Evolutionary conservation across 148 eudicot species (phyloP), one percentile per base, ranked within the genome.

Genomic region (Chenopodium berlandieri): DNA sequence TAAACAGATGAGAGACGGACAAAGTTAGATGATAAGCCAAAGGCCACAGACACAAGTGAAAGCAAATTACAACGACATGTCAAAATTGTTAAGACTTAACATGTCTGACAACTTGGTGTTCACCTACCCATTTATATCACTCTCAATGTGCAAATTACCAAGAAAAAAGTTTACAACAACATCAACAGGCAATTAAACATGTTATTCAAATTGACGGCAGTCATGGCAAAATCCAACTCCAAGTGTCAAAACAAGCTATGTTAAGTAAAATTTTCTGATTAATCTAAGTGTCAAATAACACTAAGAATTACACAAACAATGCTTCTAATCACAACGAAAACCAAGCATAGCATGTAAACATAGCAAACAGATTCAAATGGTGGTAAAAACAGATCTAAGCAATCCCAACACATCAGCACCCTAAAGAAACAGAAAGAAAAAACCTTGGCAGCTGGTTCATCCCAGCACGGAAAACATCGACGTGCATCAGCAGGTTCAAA

Each of bases 401-500:
- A 69, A 69, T 11, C 46, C 50, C 0, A 71, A 19, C 2, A 71
- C n/a, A 71, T 37, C 31, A 40, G 46, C 5, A 2, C 16, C 20
- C 23, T 71, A 34, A 78, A 23, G 23, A 47, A 52, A 44, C 34
- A 80, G 32, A 73, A 30, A 82, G 66, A 37, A 73, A 63, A 52
- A 37, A 86, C 98, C 97, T 95, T 95, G 48, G 92, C 92, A 88
- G 98, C 94, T 74, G 98, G 98, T 84, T 95, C 98, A 87, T 95
- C 98, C 98, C 98, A 95, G 80, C 98, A 95, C 17, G 98, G 97
- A 83, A 95, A 93, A 88, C 98, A 95, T 30, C 97, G 92, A 66
- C 98, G 89, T 12, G 97, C 98, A 88, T 95, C 98, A 60, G 97
- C 97, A 64, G 98, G 97, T 88, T 95, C 98, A 72, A 95, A 95